Conservation (phyloP, 2,329 filamentous ascomycete species). For the Lasiodiplodia hormozganensis region DNA sequence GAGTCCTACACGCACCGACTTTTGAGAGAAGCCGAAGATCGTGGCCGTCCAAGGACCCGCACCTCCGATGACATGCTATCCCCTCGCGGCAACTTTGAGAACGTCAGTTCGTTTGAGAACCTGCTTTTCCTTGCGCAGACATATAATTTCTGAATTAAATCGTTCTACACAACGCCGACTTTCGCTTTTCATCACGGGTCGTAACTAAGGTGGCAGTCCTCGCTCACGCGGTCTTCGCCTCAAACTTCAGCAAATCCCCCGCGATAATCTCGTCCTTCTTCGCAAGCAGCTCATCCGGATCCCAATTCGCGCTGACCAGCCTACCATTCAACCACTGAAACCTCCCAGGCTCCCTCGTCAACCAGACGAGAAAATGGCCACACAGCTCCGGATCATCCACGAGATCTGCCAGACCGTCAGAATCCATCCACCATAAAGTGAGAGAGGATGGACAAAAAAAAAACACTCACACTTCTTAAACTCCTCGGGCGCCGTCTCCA, state of each 20-base stretch:
- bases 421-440: too few species aligned
- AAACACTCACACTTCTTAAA: slow-evolving; percentile 29
- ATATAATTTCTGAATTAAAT: background rate
- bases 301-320: slow-evolving; percentile 33
- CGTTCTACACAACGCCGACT: background rate
- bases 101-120: slow-evolving; percentile 8
- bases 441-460: too few species aligned
- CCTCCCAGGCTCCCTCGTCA: background rate
- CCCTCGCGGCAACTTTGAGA: slow-evolving; percentile 4
- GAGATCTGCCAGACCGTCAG: slow-evolving; percentile 48
- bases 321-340: slow-evolving; percentile 23
- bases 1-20: background rate
- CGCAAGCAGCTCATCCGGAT: slow-evolving; percentile 35
- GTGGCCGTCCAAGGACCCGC: background rate
- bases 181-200: background rate
- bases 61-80: background rate
- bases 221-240: background rate
- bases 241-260: slow-evolving; percentile 35
- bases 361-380: slow-evolving; percentile 25
- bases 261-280: slow-evolving; percentile 36
- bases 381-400: slow-evolving; percentile 26
- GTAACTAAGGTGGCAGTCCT: too few species aligned
- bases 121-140: slow-evolving; percentile 11
- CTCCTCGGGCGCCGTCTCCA: slow-evolving; percentile 36
- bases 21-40: background rate